phyloP scores from a whole-genome alignment of 2,329 filamentous ascomycete genomes.

The Aspergillus melleus region DNA sequence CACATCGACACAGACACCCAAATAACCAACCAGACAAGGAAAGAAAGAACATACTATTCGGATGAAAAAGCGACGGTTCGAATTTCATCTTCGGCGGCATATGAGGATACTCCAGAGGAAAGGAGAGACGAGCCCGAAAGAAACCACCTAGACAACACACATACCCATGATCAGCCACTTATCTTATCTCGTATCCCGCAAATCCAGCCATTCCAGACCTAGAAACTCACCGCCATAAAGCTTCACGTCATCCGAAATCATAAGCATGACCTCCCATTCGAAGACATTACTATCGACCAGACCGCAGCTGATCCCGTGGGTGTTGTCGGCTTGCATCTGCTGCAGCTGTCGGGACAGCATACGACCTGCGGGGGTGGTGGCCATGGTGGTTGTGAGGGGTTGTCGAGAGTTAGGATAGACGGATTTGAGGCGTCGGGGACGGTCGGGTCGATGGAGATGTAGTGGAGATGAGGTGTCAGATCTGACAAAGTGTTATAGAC shows the following conservation, averaged over 20 bases:
- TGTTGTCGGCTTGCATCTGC: slow-evolving; percentile 88
- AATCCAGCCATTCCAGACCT: too few species aligned
- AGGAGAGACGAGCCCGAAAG: slow-evolving; percentile 81
- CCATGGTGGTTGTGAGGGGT: slow-evolving; percentile 29
- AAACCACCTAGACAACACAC: slow-evolving; percentile 71
- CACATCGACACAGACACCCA: too few species aligned
- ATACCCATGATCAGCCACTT: too few species aligned
- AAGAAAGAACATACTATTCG: slow-evolving; percentile 63
- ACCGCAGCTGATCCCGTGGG: slow-evolving; percentile 91
- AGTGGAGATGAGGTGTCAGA: background rate
- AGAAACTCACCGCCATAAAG: slow-evolving; percentile 76
- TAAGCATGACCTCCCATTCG: slow-evolving; percentile 98
- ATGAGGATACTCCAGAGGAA: slow-evolving; percentile 82
- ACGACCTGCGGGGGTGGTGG: slow-evolving; percentile 49
- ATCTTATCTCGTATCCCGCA: too few species aligned
- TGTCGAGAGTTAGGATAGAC: background rate
- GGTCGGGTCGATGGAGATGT: background rate
- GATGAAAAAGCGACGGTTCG: slow-evolving; percentile 83
- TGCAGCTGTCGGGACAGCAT: slow-evolving; percentile 85
- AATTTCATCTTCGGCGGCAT: slow-evolving; percentile 89
- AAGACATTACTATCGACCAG: slow-evolving; percentile 85
- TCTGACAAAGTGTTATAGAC: background rate
- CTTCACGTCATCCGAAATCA: slow-evolving; percentile 93
- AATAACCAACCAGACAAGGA: background rate
- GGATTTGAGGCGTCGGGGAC: background rate